phyloP scores from a whole-genome alignment of 768 basidiomycete genomes.

The Cubamyces sp. region DNA sequence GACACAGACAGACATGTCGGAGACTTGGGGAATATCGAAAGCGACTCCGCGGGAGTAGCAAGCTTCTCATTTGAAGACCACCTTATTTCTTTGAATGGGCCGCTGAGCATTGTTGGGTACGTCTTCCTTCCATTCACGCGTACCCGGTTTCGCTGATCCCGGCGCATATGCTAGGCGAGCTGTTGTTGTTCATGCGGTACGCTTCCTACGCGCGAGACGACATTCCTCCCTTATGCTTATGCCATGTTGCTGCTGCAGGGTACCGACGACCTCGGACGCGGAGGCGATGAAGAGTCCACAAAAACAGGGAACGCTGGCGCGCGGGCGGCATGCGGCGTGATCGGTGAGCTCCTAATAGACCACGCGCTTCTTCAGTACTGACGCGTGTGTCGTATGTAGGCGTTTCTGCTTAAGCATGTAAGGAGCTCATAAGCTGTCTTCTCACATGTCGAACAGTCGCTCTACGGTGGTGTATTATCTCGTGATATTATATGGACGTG shows the following conservation, averaged over 20 bases:
- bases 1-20: constrained; percentile 69
- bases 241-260: constrained; percentile 45
- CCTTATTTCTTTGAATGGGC: constrained; percentile 69
- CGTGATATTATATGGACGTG: no score
- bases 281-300: constrained; percentile 66
- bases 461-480: no score
- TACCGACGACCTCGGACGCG: constrained; percentile 78
- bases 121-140: constrained; percentile 27
- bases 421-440: no score
- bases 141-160: background rate
- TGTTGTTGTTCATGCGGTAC: constrained; percentile 74
- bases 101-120: constrained; percentile 70
- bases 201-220: constrained; percentile 17
- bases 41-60: constrained; percentile 61
- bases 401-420: background rate
- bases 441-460: no score
- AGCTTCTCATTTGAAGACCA: constrained; percentile 60
- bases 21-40: constrained; percentile 74
- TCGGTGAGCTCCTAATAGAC: constrained; percentile 46
- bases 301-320: constrained; percentile 82
- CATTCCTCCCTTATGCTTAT: background rate
- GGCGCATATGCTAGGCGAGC: constrained; percentile 50
- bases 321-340: constrained; percentile 81
- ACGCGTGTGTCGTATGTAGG: background rate
- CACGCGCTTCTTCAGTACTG: background rate